phyloP scores from a whole-genome alignment of 345 rosid species.

The Raphanus raphanistrum region DNA sequence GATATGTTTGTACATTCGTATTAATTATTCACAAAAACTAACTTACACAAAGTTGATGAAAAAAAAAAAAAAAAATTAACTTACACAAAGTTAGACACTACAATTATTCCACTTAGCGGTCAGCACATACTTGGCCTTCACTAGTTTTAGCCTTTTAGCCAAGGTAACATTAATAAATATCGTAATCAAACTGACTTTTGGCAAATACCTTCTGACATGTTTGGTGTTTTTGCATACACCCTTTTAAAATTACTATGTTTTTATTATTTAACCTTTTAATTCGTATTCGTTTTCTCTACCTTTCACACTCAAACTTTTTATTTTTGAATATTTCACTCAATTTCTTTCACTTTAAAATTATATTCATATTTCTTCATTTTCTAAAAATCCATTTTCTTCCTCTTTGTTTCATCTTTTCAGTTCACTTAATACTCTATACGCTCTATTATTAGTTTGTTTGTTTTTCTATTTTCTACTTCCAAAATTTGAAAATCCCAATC shows the following conservation, averaged over 20 bases:
- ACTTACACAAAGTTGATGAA: neutral
- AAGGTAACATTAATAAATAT: neutral
- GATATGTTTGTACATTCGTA: conserved; percentile 25
- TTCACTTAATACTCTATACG: neutral
- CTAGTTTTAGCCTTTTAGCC: conserved; percentile 5
- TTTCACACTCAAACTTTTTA: neutral
- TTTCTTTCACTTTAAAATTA: neutral
- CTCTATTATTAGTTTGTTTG: neutral
- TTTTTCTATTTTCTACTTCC: neutral
- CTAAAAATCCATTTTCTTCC: neutral
- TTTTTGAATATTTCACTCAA: neutral
- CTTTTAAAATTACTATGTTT: neutral
- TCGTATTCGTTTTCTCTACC: neutral
- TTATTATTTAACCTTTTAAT: neutral
- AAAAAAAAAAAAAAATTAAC: neutral
- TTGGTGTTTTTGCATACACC: neutral
- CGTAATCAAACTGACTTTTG: neutral
- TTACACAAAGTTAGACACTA: neutral
- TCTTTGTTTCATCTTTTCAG: neutral
- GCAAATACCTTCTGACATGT: neutral
- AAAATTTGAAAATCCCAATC: neutral
- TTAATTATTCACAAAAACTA: neutral
- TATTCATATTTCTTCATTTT: neutral
- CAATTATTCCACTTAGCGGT: neutral
- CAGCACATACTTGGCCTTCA: neutral